phyloP scores from a whole-genome alignment of 2,329 filamentous ascomycete genomes.

The Zymoseptoria pseudotritici region DNA sequence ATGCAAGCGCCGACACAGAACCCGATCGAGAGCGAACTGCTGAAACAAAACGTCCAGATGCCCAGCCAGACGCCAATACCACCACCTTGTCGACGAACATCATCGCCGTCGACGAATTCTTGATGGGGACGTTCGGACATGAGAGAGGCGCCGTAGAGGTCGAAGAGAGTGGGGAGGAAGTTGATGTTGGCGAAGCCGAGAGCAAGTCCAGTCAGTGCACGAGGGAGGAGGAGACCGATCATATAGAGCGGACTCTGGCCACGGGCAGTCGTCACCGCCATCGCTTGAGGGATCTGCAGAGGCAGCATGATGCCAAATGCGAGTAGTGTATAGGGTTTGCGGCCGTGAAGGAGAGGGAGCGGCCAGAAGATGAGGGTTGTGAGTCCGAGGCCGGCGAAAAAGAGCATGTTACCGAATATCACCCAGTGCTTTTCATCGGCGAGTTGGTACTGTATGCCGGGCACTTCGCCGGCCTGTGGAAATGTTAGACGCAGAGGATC shows the following conservation, averaged over 20 bases:
- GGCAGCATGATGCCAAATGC: conserved; percentile 63
- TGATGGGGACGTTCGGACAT: conserved; percentile 67
- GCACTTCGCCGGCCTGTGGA: conserved; percentile 58
- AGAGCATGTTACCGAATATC: conserved; percentile 65
- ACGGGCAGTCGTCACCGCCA: conserved; percentile 53
- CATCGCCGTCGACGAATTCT: conserved; percentile 59
- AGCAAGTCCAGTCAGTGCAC: conserved; percentile 58
- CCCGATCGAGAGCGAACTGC: conserved; percentile 63
- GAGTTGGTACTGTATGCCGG: conserved; percentile 71
- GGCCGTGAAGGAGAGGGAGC: conserved; percentile 64
- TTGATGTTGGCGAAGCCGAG: conserved; percentile 75
- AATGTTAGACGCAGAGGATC: neutral
- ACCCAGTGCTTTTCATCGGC: conserved; percentile 60
- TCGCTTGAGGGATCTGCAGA: conserved; percentile 66
- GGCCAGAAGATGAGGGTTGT: conserved; percentile 68
- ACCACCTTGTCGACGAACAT: conserved; percentile 66
- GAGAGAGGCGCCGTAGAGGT: conserved; percentile 68
- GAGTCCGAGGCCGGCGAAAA: conserved; percentile 64
- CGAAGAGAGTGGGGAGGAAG: conserved; percentile 61
- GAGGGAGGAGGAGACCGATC: conserved; percentile 54
- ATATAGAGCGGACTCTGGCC: conserved; percentile 52
- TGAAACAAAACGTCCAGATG: conserved; percentile 70
- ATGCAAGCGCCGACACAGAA: conserved; percentile 65
- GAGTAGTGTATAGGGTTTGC: conserved; percentile 68
- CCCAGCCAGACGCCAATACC: conserved; percentile 75